Evolutionary conservation across 331 rosid genomes (phyloP), one percentile per base, ranked within the genome.

Genomic region (Rhamnella rubrinervis): DNA sequence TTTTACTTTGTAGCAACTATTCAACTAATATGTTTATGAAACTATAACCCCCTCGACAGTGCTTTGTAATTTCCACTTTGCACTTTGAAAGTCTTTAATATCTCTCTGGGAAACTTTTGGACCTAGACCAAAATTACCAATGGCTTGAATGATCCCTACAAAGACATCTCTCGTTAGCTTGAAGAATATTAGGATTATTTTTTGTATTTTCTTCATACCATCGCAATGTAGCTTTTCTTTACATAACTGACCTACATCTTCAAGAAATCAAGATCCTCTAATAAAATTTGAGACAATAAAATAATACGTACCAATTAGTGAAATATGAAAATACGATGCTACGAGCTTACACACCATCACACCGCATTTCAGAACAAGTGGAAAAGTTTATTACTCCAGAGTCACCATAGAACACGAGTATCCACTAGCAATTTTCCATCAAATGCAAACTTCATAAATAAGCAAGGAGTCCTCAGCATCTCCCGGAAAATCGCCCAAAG

Each of bases 341-440:
- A 11, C 15, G 6, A 64, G 71, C 55, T 41, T 62, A 81, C 92
- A 53, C 55, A 91, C 97, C 96, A 92, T 73, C 76, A 89, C 97
- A 55, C 97, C 96, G 58, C 65, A 85, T 88, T 37, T 65, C 75
- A 39, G 93, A 55, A 89, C 63, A n/a, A n/a, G 63, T 70, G n/a
- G 63, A 82, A 92, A 8, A 92, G 86, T 71, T 92, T 96, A 55
- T 92, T 92, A n/a, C n/a, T 72, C 97, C 96, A 19, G 97, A 92
- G 67, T 92, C 97, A 20, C 97, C 97, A 81, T 96, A 92, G 55
- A n/a, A 92, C 97, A 80, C 89, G 96, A 73, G 91, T 84, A 67
- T 79, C 73, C 53, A 18, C 44, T 4, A 96, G 96, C 47, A 67
- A 65, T 44, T 71, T 80, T 70, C 85, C 86, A 53, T 63, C 80